Evolutionary conservation across 495 filamentous ascomycete genomes (phyloP), one percentile per base, ranked within the genome.

Genomic region (Xylaria scruposa): DNA sequence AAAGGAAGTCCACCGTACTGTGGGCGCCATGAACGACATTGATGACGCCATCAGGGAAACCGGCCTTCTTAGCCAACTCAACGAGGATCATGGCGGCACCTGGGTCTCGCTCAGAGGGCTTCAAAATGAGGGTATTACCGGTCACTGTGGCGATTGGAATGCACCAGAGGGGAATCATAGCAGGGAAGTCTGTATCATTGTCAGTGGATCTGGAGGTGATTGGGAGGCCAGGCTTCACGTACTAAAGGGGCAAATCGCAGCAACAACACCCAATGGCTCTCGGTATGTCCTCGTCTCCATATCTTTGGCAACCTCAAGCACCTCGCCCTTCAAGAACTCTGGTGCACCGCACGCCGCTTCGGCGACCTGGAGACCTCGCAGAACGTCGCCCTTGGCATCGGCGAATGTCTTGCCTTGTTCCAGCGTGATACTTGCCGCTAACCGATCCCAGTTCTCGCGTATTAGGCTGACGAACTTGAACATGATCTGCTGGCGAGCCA

Each of bases 391-490:
- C 82, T 88, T 93, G 63, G 96, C 95, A 84, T 99, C 96, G 67
- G 93, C 93, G 81, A 98, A 94, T 4, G 97, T 98, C 88, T 99
- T 99, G 76, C 96, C 96, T 84, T 99, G 96, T 85, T 99, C 96
- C 62, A 98, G 86, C 21, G 95, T 98, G 78, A 99, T 99, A 78
- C 91, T 95, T 5, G 96, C 94, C 21, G 96, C 97, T 72, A 99
- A 81, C 46, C 96, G 88, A 81, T 99, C 95, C 97, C 95, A 98
- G 84, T 99, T 90, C 77, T 94, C 90, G 53, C 95, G 89, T 81
- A 99, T 97, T 78, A 99, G 83, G 60, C 84, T 88, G 46, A 95
- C 93, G 78, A 94, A 97, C 84, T 93, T 95, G 88, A 99, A 99
- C 90, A 99, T 95, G 82, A 98, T 93, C 85, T 97, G 93, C 85